Base-by-base conservation (phyloP, 768 basidiomycete species). In the Hortiboletus flavorubellus region DNA sequence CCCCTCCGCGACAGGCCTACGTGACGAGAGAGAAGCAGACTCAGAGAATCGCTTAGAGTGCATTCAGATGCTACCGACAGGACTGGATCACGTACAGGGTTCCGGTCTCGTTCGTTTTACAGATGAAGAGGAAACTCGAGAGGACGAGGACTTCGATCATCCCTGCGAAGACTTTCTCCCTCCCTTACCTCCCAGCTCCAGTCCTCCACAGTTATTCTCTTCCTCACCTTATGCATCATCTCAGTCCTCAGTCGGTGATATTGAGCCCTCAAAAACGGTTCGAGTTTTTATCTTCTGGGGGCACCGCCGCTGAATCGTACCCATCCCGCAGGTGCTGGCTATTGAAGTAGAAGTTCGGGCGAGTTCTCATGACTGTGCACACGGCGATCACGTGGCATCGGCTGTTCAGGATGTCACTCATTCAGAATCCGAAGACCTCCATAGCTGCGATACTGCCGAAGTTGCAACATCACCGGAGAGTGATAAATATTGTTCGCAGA, bases 171-270 rank as follows among this genome's bases (percentile, higher is more conserved):
- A 62, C 12, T 26, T 56, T 21, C 47, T 39, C 3, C 68, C 68
- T 49, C 66, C 68, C 44, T 54, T 59, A 12, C 70, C 63, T 35
- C 80, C 78, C 29, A 77, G 75, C 56, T 83, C 82, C 10, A 83
- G 80, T 58, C 80, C 82, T 46, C 60, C 65, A 8, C 64, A 66
- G 16, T n/a, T 76, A 39, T 74, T 80, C 61, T 71, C 74, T 56
- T 73, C 79, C 46, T 77, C 80, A 8, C 75, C 79, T 5, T 58
- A 65, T n/a, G 60, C 56, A 33, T 70, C 66, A 12, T 74, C 75
- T 29, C 68, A 68, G 40, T 71, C 72, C 21, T 68, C 70, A 2
- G 56, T 49, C 6, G 38, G 40, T 10, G 59, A 39, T 16, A 14
- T 18, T 37, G 59, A 59, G 15, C 35, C 48, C n/a, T 45, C 55